Evolutionary conservation across 306 rosid genomes (phyloP).

Genomic region (Amphicarpaea edgeworthii): DNA sequence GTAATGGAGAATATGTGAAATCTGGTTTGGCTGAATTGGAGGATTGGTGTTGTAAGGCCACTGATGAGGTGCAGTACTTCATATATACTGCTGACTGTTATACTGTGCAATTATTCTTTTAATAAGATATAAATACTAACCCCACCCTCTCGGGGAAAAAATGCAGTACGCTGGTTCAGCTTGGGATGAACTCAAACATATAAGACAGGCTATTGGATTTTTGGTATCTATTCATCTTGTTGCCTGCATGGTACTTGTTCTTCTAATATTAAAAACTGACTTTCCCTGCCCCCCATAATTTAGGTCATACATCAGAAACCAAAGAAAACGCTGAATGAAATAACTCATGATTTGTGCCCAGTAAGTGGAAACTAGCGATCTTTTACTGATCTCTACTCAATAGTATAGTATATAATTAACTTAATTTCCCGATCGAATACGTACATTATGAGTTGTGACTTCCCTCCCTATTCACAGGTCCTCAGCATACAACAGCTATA

Average conservation of each 20-base stretch:
- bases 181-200: constrained; percentile 97
- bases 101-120: constrained; percentile 21
- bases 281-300: constrained; percentile 40
- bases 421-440: too few relatives aligned
- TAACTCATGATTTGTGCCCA: constrained; percentile 95
- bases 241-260: constrained; percentile 36
- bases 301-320: constrained; percentile 99
- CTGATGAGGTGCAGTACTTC: constrained; percentile 77
- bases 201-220: constrained; percentile 99
- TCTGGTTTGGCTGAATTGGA: constrained; percentile 98
- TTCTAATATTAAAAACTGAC: constrained; percentile 34
- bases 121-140: constrained; percentile 32
- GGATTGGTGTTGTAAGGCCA: constrained; percentile 89
- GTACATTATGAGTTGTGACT: too few relatives aligned
- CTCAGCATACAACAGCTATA: constrained; percentile 96
- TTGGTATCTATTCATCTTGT: constrained; percentile 59
- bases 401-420: too few relatives aligned
- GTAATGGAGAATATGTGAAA: constrained; percentile 97
- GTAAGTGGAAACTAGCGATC: constrained; percentile 62
- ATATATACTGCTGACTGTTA: constrained; percentile 9
- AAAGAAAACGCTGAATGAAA: constrained; percentile 91
- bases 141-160: not conserved
- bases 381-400: not conserved
- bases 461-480: constrained; percentile 62
- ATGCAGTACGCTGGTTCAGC: constrained; percentile 79